These are phyloP conservation scores for Luffa acutangula DNA, from an alignment of 306 rosid genomes.

Conservation along the genomic window DNA sequence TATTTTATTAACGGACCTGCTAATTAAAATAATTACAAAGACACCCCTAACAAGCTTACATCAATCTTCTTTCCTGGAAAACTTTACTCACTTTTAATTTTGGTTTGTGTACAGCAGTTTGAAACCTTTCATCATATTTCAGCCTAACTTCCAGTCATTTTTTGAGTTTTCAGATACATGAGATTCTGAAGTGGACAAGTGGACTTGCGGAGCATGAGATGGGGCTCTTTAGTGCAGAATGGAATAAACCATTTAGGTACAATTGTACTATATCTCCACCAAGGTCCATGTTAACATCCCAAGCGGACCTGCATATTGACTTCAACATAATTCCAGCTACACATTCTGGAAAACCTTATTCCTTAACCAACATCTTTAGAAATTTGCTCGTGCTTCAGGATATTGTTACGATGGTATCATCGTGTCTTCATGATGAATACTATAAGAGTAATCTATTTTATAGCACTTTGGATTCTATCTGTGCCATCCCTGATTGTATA, in stretches of 20 bases:
- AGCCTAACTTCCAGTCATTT: conserved; percentile 27
- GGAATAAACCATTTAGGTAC: conserved; percentile 30
- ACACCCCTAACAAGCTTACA: not conserved
- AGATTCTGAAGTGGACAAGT: conserved; percentile 51
- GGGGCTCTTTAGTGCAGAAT: conserved; percentile 49
- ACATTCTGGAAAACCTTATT: conserved; percentile 45
- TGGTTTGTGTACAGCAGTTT: conserved; percentile 10
- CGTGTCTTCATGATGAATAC: conserved; percentile 31
- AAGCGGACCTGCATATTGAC: conserved; percentile 45
- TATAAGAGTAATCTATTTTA: conserved; percentile 58
- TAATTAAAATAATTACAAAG: not conserved
- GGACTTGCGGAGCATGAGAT: conserved; percentile 45
- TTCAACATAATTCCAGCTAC: conserved; percentile 41
- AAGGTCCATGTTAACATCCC: conserved; percentile 25
- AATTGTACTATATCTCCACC: conserved; percentile 22
- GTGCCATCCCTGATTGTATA: conserved; percentile 71
- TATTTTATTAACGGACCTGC: not conserved
- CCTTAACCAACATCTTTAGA: conserved; percentile 37
- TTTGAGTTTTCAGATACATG: conserved; percentile 54
- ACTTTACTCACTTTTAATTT: not conserved
- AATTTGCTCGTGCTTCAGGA: conserved; percentile 65
- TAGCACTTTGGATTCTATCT: conserved; percentile 71
- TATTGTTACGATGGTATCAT: conserved; percentile 37
- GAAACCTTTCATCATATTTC: conserved; percentile 15
- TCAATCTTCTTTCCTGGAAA: not conserved